These are phyloP conservation scores for Chimonanthus salicifolius DNA, from an alignment of 164 flowering plant species.

Conservation along the genomic window DNA sequence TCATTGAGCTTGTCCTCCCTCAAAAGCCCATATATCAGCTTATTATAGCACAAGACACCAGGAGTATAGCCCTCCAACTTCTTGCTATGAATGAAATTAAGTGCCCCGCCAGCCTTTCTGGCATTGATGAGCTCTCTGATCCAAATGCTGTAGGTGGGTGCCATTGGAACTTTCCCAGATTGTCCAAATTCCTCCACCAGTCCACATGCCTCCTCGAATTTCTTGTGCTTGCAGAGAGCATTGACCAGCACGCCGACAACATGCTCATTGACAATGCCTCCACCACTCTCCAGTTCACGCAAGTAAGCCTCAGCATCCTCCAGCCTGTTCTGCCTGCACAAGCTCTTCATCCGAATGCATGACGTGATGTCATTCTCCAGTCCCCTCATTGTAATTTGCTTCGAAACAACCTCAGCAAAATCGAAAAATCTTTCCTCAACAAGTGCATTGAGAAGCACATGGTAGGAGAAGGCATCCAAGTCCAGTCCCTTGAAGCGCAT, in stretches of 20 bases:
- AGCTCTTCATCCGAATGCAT: conserved; percentile 44
- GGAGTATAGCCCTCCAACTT: conserved; percentile 54
- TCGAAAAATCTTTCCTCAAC: conserved; percentile 56
- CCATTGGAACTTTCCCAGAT: conserved; percentile 24
- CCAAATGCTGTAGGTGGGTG: conserved; percentile 46
- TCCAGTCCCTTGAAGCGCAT: conserved; percentile 77
- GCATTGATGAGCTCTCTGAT: conserved; percentile 42
- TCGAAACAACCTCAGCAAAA: conserved; percentile 29
- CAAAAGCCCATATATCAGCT: conserved; percentile 53
- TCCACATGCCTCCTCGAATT: conserved; percentile 34
- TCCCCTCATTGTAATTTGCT: conserved; percentile 56
- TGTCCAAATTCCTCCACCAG: conserved; percentile 45
- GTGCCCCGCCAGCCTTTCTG: conserved; percentile 44
- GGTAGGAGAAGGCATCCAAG: conserved; percentile 50
- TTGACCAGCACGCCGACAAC: conserved; percentile 36
- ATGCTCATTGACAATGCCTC: conserved; percentile 16
- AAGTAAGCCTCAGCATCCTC: conserved; percentile 39
- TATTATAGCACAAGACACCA: conserved; percentile 46
- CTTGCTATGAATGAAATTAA: conserved; percentile 45
- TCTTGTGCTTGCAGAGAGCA: conserved; percentile 38
- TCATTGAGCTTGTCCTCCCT: conserved; percentile 50
- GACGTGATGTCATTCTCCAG: conserved; percentile 37
- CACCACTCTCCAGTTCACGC: conserved; percentile 22
- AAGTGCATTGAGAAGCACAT: conserved; percentile 69
- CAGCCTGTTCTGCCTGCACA: conserved; percentile 45